Conservation (phyloP, 2,329 filamentous ascomycete genomes). For the Pseudogymnoascus sp. region DNA sequence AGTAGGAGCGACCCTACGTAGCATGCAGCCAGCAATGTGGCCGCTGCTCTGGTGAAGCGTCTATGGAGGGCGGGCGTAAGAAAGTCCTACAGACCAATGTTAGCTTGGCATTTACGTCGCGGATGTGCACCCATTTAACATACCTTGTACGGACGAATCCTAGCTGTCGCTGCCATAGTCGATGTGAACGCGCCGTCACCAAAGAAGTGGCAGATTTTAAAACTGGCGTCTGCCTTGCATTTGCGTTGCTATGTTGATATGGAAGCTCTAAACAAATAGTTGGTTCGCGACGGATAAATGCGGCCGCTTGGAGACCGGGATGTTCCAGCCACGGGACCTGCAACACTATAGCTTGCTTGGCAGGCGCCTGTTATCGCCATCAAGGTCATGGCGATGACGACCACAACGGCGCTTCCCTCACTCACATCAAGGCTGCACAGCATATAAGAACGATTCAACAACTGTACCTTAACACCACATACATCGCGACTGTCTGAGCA, state of each 20-base stretch:
- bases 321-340: conserved; percentile 8
- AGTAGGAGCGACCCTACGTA: conserved; percentile 66
- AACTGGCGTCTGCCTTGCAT: conserved; percentile 1
- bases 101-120: conserved; percentile 50
- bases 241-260: conserved; percentile 8
- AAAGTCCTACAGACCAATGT: conserved; percentile 55
- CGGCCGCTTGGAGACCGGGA: conserved; percentile 7
- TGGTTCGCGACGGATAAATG: conserved; percentile 10
- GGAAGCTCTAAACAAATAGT: conserved; percentile 11
- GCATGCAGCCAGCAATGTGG: conserved; percentile 60
- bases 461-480: neutral
- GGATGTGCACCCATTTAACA: conserved; percentile 41
- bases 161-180: conserved; percentile 26
- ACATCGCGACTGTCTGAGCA: neutral
- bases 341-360: neutral
- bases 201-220: conserved; percentile 9
- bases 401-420: neutral
- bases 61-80: conserved; percentile 81
- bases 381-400: conserved; percentile 11
- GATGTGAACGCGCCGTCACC: conserved; percentile 10
- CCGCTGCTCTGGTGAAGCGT: conserved; percentile 72
- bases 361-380: conserved; percentile 8
- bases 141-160: conserved; percentile 33
- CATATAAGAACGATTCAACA: neutral
- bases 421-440: neutral